Evolutionary conservation across 345 rosid genomes (phyloP), one percentile per base, ranked within the genome.

Genomic region (Turritis glabra): DNA sequence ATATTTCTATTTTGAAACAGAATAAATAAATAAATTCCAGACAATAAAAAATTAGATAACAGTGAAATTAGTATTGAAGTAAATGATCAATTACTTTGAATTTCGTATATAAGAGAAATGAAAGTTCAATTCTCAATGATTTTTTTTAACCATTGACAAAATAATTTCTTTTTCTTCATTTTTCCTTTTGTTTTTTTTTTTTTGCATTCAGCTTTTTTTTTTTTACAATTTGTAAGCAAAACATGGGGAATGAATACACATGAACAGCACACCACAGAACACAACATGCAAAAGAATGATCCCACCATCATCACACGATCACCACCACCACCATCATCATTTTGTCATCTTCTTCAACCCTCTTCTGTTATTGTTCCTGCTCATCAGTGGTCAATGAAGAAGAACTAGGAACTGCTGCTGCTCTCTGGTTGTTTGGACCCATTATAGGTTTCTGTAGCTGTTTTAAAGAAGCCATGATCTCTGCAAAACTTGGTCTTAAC

Each of bases 381-480:
- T 58, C 64, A 58, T 75, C 74, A 68, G 47, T 53, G 32, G 29
- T 30, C 50, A 80, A 67, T 19, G 79, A 69, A 55, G 80, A 64
- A 53, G 88, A 80, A 62, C 73, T 69, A 32, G 66, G 21, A 69
- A 41, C 27, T 55, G 11, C 69, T 55, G 11, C 69, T 46, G 83
- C 80, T 79, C 97, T 80, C 1, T 82, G 83, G 30, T 53, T 82
- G 50, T 78, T 84, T 30, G 84, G 21, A 60, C 79, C 73, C 44
- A 84, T 73, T 69, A 86, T 41, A 14, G 96, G 92, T 81, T 83
- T 91, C 84, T 90, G 97, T 81, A 89, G 77, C n/a, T 92, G 94
- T 85, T 86, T 91, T 84, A 93, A 75, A 44, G 85, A 90, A 60
- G 88, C 86, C 94, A 93, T 88, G 64, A 93, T 93, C 83, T 91